Percentiles rank a stretch among this genome's conserved stretches.
phyloP scores from a whole-genome alignment of 2,329 filamentous ascomycete genomes.

The Phaeosphaeriaceae sp. region DNA sequence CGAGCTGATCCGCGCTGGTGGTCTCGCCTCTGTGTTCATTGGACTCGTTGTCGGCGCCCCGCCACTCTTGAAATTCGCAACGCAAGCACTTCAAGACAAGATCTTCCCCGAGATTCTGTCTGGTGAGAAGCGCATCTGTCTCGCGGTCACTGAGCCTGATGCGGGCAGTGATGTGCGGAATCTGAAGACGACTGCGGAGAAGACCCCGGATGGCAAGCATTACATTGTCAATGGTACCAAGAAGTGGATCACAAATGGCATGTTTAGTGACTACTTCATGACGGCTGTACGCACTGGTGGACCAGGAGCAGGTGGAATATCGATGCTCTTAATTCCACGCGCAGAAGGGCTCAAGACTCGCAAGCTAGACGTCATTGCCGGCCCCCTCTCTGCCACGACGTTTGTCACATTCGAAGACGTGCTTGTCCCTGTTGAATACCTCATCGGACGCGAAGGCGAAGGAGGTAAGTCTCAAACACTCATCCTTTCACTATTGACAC shows the following conservation, averaged over 20 bases:
- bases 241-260: constrained; percentile 48
- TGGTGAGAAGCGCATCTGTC: constrained; percentile 39
- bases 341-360: constrained; percentile 28
- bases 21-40: constrained; percentile 34
- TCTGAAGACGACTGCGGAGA: constrained; percentile 33
- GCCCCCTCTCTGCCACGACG: constrained; percentile 31
- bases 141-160: constrained; percentile 39
- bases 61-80: constrained; percentile 33
- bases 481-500: background rate
- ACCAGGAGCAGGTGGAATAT: constrained; percentile 36
- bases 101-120: constrained; percentile 38
- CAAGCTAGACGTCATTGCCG: constrained; percentile 31
- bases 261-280: constrained; percentile 46
- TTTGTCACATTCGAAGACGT: constrained; percentile 45
- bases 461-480: constrained; percentile 9
- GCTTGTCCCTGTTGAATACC: constrained; percentile 34
- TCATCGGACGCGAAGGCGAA: constrained; percentile 37
- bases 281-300: constrained; percentile 41
- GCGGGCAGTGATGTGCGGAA: constrained; percentile 38
- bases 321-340: constrained; percentile 41
- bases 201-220: constrained; percentile 31
- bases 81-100: constrained; percentile 25
- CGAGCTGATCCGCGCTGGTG: constrained; percentile 40
- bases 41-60: constrained; percentile 41
- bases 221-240: constrained; percentile 51